Conservation (phyloP, 495 filamentous ascomycete genomes). For the Cenococcum geophilum region DNA sequence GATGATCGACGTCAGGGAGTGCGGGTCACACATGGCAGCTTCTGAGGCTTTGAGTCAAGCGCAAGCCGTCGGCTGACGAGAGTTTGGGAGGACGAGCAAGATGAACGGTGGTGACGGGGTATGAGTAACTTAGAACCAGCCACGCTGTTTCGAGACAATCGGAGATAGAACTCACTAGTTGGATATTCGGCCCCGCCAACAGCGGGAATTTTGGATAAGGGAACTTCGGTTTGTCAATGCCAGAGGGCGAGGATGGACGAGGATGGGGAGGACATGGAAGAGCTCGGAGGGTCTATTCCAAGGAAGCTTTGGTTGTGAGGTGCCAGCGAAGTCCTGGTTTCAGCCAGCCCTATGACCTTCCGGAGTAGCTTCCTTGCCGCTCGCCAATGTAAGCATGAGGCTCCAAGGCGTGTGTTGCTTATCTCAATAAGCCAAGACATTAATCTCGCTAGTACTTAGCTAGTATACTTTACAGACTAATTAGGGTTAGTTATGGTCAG, state of each 20-base stretch:
- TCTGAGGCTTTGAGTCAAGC: background rate
- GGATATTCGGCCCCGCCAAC: background rate
- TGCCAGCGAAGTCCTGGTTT: no score
- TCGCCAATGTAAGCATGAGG: no score
- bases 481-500: no score
- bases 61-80: background rate
- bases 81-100: background rate
- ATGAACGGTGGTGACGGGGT: background rate
- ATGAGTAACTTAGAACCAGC: background rate
- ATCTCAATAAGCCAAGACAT: no score
- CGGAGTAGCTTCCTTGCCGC: no score
- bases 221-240: background rate
- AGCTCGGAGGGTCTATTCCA: background rate
- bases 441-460: no score
- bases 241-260: background rate
- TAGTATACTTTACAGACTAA: no score
- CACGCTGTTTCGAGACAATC: background rate
- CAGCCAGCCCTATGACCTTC: no score
- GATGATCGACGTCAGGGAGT: slow-evolving; percentile 17
- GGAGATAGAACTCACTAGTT: slow-evolving; percentile 19
- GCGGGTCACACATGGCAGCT: slow-evolving; percentile 5
- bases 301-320: no score
- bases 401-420: no score
- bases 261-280: background rate
- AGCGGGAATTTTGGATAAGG: background rate